Percentiles rank a stretch among this genome's conserved stretches.
phyloP scores from a whole-genome alignment of 2,329 filamentous ascomycete species.

The Cephalotrichum gorgonifer region DNA sequence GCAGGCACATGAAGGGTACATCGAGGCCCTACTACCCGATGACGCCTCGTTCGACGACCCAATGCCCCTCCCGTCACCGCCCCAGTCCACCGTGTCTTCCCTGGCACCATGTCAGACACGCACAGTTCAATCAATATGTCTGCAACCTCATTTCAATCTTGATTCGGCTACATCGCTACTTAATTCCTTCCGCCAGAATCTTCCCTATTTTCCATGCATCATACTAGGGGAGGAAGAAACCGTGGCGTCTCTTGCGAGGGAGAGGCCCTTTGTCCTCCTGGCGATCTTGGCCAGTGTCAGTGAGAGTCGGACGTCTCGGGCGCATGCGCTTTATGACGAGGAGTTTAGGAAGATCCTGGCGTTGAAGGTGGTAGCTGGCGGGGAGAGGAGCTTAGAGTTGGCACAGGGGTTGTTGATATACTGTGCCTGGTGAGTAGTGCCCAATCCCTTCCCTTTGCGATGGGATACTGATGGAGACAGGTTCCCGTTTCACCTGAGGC shows the following conservation, averaged over 20 bases:
- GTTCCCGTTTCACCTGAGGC: conserved; percentile 45
- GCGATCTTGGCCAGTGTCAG: conserved; percentile 36
- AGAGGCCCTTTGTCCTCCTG: conserved; percentile 41
- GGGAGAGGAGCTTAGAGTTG: conserved; percentile 46
- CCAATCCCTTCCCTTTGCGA: neutral
- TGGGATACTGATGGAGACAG: conserved; percentile 18
- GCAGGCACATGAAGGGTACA: conserved; percentile 27
- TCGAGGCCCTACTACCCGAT: conserved; percentile 28
- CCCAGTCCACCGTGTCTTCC: conserved; percentile 15
- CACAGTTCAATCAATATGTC: conserved; percentile 26
- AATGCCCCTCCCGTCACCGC: conserved; percentile 11
- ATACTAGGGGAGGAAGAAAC: conserved; percentile 26
- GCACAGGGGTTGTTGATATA: conserved; percentile 48
- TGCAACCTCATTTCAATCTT: conserved; percentile 44
- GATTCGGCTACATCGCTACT: conserved; percentile 39
- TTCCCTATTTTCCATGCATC: conserved; percentile 33
- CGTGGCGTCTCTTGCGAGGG: conserved; percentile 30
- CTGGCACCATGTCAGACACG: conserved; percentile 17
- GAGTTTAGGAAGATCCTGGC: conserved; percentile 48
- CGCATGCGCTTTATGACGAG: conserved; percentile 43
- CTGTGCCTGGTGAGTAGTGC: conserved; percentile 37
- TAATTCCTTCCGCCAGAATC: conserved; percentile 30
- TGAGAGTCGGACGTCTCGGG: conserved; percentile 34
- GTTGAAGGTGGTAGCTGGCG: conserved; percentile 44
- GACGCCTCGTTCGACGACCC: conserved; percentile 10